These are phyloP conservation scores for Suillus occidentalis DNA, from an alignment of 768 basidiomycete genomes.

Conservation along the genomic window DNA sequence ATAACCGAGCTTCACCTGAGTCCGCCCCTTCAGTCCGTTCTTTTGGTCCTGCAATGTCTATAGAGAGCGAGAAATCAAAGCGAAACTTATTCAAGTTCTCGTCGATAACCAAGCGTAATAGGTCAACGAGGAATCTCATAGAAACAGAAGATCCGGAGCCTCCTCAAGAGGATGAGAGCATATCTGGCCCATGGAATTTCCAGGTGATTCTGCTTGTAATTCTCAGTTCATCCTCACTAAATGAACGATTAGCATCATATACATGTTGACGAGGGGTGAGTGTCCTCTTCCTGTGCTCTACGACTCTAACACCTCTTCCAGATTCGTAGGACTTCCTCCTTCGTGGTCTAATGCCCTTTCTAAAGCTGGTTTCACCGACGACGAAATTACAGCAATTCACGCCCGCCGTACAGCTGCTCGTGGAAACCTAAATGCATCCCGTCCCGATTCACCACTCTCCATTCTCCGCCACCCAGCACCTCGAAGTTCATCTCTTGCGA, in stretches of 20 bases:
- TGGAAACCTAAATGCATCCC: conserved; percentile 1
- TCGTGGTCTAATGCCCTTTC: conserved; percentile 68
- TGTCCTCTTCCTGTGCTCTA: conserved; percentile 12
- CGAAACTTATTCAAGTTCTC: conserved; percentile 39
- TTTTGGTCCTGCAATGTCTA: conserved; percentile 16
- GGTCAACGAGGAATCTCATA: conserved; percentile 28
- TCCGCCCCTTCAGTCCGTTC: conserved; percentile 15
- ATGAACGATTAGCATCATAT: conserved; percentile 59
- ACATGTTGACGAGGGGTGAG: conserved; percentile 75
- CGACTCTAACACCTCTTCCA: conserved; percentile 22
- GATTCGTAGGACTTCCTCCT: conserved; percentile 67
- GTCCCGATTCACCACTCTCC: conserved; percentile 30
- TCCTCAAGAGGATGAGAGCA: conserved; percentile 49
- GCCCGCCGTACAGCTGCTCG: conserved; percentile 31
- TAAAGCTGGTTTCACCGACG: conserved; percentile 63
- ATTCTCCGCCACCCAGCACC: conserved; percentile 23
- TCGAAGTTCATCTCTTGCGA: conserved; percentile 23
- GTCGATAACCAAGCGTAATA: conserved; percentile 34
- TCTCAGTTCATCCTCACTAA: conserved; percentile 1
- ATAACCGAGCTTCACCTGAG: conserved; percentile 11
- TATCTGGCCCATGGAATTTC: conserved; percentile 75
- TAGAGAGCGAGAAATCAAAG: conserved; percentile 27
- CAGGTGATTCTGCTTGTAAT: conserved; percentile 45
- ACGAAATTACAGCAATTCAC: conserved; percentile 65
- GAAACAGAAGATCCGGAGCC: conserved; percentile 16